Conservation (phyloP, 805 yeast species). For the Cyberlindnera lachancei region DNA sequence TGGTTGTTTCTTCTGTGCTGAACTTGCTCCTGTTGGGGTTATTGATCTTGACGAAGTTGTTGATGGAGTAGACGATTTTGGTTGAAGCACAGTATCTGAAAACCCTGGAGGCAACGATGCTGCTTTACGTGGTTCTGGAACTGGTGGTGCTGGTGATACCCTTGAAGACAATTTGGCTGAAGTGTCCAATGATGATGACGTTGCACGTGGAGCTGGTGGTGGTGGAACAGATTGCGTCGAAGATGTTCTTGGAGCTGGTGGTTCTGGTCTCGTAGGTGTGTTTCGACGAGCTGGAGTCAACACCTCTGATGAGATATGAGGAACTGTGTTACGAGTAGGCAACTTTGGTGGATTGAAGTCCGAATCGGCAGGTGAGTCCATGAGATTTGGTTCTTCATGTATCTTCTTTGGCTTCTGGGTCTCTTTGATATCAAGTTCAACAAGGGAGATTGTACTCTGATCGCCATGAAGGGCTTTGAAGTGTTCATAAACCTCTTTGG, state of each 20-base stretch:
- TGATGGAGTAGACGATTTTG: constrained; percentile 23
- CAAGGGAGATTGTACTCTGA: constrained; percentile 19
- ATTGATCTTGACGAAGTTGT: constrained; percentile 15
- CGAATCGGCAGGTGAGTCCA: constrained; percentile 17
- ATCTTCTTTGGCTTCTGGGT: not conserved
- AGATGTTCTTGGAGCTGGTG: constrained; percentile 11
- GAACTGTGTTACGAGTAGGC: constrained; percentile 10
- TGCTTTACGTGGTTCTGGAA: constrained; percentile 25
- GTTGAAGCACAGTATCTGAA: constrained; percentile 26
- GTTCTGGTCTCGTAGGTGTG: constrained; percentile 8
- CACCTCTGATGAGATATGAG: constrained; percentile 9
- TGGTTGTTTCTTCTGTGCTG: constrained; percentile 15
- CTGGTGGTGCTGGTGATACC: constrained; percentile 24
- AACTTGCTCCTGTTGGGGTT: constrained; percentile 9
- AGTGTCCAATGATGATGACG: not conserved
- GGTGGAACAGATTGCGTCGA: not conserved
- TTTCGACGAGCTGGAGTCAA: constrained; percentile 16
- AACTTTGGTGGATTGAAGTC: constrained; percentile 13
- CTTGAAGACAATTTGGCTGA: constrained; percentile 3
- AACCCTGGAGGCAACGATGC: constrained; percentile 30
- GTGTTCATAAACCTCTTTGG: constrained; percentile 51
- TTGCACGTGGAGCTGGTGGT: constrained; percentile 1
- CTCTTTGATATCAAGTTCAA: constrained; percentile 8
- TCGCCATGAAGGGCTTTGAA: constrained; percentile 34
- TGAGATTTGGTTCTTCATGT: constrained; percentile 11